These are phyloP conservation scores for Amphirosellinia nigrospora DNA, from an alignment of 495 filamentous ascomycete species.

Conservation along the genomic window DNA sequence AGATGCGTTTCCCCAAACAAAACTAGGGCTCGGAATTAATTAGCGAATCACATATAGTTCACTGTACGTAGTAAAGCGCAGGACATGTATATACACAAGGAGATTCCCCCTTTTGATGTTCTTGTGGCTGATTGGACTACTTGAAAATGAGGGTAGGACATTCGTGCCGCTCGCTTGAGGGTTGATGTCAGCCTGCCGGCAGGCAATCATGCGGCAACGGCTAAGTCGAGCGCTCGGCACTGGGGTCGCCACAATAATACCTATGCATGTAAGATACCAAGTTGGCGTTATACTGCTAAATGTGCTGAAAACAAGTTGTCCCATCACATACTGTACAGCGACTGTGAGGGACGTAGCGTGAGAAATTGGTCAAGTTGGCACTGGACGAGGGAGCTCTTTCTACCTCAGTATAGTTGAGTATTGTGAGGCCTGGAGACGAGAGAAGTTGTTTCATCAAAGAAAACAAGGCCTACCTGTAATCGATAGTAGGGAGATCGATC, in stretches of 20 bases:
- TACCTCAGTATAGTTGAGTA: no score
- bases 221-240: background rate
- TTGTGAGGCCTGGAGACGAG: background rate
- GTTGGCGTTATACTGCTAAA: background rate
- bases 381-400: no score
- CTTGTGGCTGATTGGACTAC: background rate
- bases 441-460: background rate
- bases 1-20: background rate
- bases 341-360: no score
- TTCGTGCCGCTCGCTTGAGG: background rate
- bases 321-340: background rate
- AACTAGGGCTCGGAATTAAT: background rate
- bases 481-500: constrained; percentile 1
- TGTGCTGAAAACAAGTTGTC: background rate
- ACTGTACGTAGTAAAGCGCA: background rate
- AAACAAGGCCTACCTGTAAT: background rate
- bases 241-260: constrained; percentile 8
- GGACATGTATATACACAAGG: background rate
- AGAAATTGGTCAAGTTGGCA: no score
- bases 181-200: background rate
- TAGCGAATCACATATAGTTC: background rate
- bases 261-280: constrained; percentile 4
- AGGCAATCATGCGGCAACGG: constrained; percentile 9
- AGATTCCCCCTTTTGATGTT: background rate
- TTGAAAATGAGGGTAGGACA: background rate